phyloP scores from a whole-genome alignment of 768 basidiomycete species.

The Melanogaster broomeanus region DNA sequence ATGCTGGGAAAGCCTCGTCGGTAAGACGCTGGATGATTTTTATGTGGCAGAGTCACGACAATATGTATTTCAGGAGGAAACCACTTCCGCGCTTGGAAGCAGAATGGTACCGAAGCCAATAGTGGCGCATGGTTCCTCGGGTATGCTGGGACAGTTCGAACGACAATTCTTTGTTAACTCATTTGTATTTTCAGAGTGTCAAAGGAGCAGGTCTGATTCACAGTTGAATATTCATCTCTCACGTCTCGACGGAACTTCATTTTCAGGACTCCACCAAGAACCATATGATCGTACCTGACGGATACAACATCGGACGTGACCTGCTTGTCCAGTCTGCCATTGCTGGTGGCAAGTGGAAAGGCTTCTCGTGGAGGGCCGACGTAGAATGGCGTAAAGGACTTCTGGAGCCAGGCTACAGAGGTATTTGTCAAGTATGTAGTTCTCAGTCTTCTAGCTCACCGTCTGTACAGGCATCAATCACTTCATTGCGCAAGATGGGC shows the following conservation, averaged over 20 bases:
- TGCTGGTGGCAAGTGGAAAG: conserved; percentile 59
- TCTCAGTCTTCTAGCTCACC: background rate
- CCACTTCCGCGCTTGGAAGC: conserved; percentile 88
- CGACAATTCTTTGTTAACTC: background rate
- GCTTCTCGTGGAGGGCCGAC: conserved; percentile 73
- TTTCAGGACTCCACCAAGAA: conserved; percentile 54
- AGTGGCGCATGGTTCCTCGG: conserved; percentile 86
- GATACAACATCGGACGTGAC: conserved; percentile 84
- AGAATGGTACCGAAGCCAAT: conserved; percentile 73
- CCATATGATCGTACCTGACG: conserved; percentile 75
- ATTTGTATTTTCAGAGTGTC: conserved; percentile 51
- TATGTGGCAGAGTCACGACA: background rate
- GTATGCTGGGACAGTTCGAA: conserved; percentile 39
- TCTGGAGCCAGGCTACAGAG: conserved; percentile 65
- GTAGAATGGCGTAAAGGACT: conserved; percentile 76
- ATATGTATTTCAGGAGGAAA: conserved; percentile 60
- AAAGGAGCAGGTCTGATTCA: conserved; percentile 57
- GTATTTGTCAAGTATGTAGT: conserved; percentile 36
- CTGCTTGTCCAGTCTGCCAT: conserved; percentile 70
- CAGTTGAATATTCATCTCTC: background rate
- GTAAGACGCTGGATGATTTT: conserved; percentile 28
- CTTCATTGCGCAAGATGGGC: conserved; percentile 78
- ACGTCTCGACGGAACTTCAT: conserved; percentile 1
- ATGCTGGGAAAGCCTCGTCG: conserved; percentile 84
- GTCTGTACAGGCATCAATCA: conserved; percentile 68